A percentile compares a stretch with the other conserved stretches of the same genome.
These are phyloP conservation scores for Talaromyces wortmannii DNA, from an alignment of 495 filamentous ascomycete species.

Conservation along the genomic window DNA sequence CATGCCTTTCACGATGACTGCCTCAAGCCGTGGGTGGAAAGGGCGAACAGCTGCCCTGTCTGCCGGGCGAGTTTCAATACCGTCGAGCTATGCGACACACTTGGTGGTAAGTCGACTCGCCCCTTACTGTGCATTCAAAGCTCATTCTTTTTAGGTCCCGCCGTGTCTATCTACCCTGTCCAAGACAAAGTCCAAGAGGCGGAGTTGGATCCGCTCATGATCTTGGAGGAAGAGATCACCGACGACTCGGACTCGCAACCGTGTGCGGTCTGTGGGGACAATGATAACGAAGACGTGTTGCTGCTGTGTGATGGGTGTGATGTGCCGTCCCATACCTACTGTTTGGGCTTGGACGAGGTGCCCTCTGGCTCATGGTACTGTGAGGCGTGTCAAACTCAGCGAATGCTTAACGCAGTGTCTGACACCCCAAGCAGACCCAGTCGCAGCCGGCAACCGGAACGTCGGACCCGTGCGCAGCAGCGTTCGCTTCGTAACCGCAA, in stretches of 20 bases:
- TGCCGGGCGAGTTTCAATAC: conserved; percentile 86
- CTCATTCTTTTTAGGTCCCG: conserved; percentile 44
- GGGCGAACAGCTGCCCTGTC: conserved; percentile 96
- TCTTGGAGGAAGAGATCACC: conserved; percentile 67
- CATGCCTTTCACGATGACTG: conserved; percentile 91
- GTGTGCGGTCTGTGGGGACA: conserved; percentile 72
- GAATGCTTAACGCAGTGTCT: conserved; percentile 29
- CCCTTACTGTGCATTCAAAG: too few species aligned
- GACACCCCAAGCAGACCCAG: conserved; percentile 20
- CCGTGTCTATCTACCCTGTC: conserved; percentile 76
- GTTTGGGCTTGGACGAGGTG: conserved; percentile 68
- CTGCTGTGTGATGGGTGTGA: conserved; percentile 87
- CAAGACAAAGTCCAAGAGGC: conserved; percentile 84
- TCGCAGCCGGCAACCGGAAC: conserved; percentile 28
- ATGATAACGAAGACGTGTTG: conserved; percentile 71
- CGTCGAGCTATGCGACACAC: conserved; percentile 70
- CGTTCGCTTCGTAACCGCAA: conserved; percentile 31
- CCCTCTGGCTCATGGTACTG: conserved; percentile 81
- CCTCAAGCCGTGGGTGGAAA: conserved; percentile 85
- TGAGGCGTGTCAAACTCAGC: conserved; percentile 58
- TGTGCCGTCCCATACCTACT: conserved; percentile 76
- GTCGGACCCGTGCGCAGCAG: conserved; percentile 45
- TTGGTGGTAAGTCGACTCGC: conserved; percentile 58
- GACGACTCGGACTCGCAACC: conserved; percentile 54
- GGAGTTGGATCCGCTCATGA: conserved; percentile 76